Evolutionary conservation across 208 protist genomes (phyloP).

Genomic region (Acanthamoeba culbertsoni): DNA sequence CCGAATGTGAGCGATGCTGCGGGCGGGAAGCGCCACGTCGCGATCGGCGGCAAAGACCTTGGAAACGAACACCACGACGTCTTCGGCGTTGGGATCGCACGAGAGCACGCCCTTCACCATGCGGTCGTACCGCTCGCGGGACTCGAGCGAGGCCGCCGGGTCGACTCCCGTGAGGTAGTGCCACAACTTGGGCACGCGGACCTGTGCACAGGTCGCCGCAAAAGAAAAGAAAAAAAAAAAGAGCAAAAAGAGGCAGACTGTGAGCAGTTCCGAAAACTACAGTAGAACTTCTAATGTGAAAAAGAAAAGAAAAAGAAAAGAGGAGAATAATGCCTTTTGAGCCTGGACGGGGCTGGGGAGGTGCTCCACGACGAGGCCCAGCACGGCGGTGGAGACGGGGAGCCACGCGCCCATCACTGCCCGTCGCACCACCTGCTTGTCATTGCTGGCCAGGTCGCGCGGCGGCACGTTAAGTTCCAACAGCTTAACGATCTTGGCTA

Average conservation of each 20-base stretch:
- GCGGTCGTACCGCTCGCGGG: background rate
- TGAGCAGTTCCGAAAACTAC: too few species aligned
- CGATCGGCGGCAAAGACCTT: slow-evolving; percentile 62
- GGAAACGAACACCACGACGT: slow-evolving; percentile 53
- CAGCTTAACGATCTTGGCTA: slow-evolving; percentile 84
- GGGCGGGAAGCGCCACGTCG: background rate
- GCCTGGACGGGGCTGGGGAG: slow-evolving; percentile 89
- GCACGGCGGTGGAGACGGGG: slow-evolving; percentile 90
- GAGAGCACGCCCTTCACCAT: slow-evolving; percentile 35
- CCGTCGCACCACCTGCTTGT: slow-evolving; percentile 59
- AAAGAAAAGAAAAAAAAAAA: too few species aligned
- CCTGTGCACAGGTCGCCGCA: too few species aligned
- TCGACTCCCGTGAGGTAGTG: background rate
- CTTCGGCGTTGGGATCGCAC: slow-evolving; percentile 46
- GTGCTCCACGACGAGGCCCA: slow-evolving; percentile 85
- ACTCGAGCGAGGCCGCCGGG: background rate
- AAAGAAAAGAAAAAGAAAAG: background rate
- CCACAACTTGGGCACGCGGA: slow-evolving; percentile 53
- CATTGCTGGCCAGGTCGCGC: slow-evolving; percentile 71
- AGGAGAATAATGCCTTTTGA: slow-evolving; percentile 71
- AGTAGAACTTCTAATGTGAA: too few species aligned
- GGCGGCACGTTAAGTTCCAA: slow-evolving; percentile 78
- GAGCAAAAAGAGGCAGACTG: too few species aligned
- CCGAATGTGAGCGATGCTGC: slow-evolving; percentile 16
- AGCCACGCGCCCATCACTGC: slow-evolving; percentile 92